Percentiles rank a stretch among this genome's conserved stretches.
These are phyloP conservation scores for Aspergillus cristatus DNA, from an alignment of 495 filamentous ascomycete genomes.

Conservation along the genomic window DNA sequence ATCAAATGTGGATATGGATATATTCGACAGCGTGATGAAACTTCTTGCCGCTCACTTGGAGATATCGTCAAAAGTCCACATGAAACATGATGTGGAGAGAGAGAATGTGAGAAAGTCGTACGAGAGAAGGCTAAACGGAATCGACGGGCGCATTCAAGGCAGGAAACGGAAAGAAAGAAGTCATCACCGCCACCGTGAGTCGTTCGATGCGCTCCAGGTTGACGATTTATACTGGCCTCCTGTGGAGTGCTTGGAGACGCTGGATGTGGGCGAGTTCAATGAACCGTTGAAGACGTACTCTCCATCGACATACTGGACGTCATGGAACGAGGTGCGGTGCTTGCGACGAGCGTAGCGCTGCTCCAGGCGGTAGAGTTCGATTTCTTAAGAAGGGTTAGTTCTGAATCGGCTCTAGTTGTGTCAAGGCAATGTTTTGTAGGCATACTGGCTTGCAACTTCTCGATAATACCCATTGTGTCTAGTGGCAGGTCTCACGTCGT, in stretches of 20 bases:
- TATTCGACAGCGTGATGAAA: background rate
- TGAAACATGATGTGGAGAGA: slow-evolving; percentile 14
- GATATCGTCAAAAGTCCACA: slow-evolving; percentile 11
- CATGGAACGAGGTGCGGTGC: slow-evolving; percentile 77
- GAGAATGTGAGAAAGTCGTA: background rate
- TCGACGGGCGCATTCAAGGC: slow-evolving; percentile 1
- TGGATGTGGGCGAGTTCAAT: slow-evolving; percentile 29
- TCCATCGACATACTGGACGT: slow-evolving; percentile 82
- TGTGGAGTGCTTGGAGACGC: slow-evolving; percentile 35
- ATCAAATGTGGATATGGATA: too few species aligned
- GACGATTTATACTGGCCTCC: slow-evolving; percentile 30
- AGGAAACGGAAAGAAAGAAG: background rate
- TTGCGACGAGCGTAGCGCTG: slow-evolving; percentile 83
- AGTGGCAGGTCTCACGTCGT: background rate
- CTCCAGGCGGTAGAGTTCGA: slow-evolving; percentile 87
- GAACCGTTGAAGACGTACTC: slow-evolving; percentile 66
- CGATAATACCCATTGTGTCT: slow-evolving; percentile 44
- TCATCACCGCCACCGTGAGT: slow-evolving; percentile 23
- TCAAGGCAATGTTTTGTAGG: too few species aligned
- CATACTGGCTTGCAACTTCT: slow-evolving; percentile 49
- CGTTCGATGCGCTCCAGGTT: slow-evolving; percentile 20
- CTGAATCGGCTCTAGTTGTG: too few species aligned
- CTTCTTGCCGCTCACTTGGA: slow-evolving; percentile 6
- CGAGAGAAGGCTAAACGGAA: background rate
- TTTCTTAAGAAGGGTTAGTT: slow-evolving; percentile 30